Evolutionary conservation across 768 basidiomycete species (phyloP), one percentile per base, ranked within the genome.

Genomic region (Trametes cinnabarina): DNA sequence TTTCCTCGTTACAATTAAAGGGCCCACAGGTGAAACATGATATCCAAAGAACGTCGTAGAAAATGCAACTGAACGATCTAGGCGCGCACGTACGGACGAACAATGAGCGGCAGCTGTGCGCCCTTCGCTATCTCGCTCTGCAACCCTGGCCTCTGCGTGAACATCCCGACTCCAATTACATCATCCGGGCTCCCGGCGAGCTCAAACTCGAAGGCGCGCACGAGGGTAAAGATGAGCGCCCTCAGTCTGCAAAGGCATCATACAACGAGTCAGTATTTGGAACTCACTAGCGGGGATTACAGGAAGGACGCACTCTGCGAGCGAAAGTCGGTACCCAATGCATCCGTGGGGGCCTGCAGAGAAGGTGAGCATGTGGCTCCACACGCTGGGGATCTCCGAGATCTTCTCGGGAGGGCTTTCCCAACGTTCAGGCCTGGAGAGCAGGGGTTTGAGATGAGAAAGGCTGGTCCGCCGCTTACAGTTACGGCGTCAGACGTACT

Each of bases 341-440:
- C 87, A 89, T 0, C 82, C 77, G 19, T 78, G 77, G 10, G 84
- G 82, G 3, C 87, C 87, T 25, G 82, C 83, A 1, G 84, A 59
- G 76, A 90, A 90, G 0, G 82, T 79, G 39, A 87, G 65, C 62
- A 83, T 64, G 63, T 85, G 79, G 17, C 80, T 76, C 79, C 80
- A 86, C 0, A 87, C 75, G 7, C 85, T 82, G 9, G 87, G 87
- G 34, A 88, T 72, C 0, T 66, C 57, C 5, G 65, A 66, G 1
- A 75, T 77, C 2, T 72, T 72, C 37, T 79, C 76, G 0, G 85
- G 83, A 6, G 32, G 44, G 7, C 73, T 62, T 14, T 71, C 66
- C 87, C 87, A 89, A 1, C 87, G 76, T 62, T 88, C 86, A 0
- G 87, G 87, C 61, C 84, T 87, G 58, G 23, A 41, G 47, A 17